Base-by-base conservation (phyloP, 768 basidiomycete genomes). In the Tricholomella constricta region DNA sequence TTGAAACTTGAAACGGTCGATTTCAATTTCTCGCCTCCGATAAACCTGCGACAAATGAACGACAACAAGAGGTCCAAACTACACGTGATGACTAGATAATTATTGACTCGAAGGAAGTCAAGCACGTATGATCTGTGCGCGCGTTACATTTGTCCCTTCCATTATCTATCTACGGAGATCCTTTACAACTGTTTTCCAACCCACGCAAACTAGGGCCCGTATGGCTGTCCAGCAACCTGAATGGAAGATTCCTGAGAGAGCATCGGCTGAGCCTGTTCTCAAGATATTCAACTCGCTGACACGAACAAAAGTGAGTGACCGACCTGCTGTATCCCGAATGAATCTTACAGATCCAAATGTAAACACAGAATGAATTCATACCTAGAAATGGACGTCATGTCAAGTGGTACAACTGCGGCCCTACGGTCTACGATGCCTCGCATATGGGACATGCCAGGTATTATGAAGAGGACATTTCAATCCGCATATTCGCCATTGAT, bases 351-450 rank as follows among this genome's bases (percentile, higher is more conserved):
- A 26, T 37, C 25, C 2, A 40, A 26, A 40, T 45, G 12, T 41
- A 43, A 27, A 40, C 40, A 9, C 63, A 94, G 91, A 87, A 82
- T 47, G 86, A 88, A 55, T 94, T 96, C 61, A 71, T 88, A 32
- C 85, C 93, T 6, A 76, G 66, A 46, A 74, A 82, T 56, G 88
- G 86, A 0, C 79, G 82, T 1, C 82, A 82, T 59, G 85, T 96
- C n/a, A 94, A 95, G 62, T 98, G 95, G 95, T 98, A 99, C 68
- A 98, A 97, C 69, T 99, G 97, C 65, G 96, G 97, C 9, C 96
- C 97, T 15, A 99, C 97, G 0, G 97, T 99, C 8, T 99, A 99
- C 69, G 97, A 99, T 77, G 85, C 94, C 11, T 89, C 93, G 36
- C 97, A 99, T 69, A 94, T 99, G 91, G 97, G 97, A 6, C 97